phyloP scores from a whole-genome alignment of 805 yeast species.

The Schizosaccharomyces lindneri region DNA sequence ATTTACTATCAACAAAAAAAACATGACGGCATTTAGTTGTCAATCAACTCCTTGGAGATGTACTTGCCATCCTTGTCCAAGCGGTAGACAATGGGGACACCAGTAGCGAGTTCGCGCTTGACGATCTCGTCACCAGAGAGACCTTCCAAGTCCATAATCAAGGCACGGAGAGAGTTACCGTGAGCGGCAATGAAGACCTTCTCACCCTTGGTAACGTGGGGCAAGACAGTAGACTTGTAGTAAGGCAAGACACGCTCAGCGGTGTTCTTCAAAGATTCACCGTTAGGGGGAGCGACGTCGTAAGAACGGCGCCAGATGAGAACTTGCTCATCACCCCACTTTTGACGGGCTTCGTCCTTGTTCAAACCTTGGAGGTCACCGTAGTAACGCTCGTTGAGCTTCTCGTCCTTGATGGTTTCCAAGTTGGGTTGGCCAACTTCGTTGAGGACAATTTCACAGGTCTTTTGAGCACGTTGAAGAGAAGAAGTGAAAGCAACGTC shows the following conservation, averaged over 20 bases:
- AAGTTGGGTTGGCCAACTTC: conserved; percentile 72
- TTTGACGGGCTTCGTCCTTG: conserved; percentile 74
- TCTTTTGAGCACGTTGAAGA: conserved; percentile 84
- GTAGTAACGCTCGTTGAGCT: conserved; percentile 96
- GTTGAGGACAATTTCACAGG: conserved; percentile 83
- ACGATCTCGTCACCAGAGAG: conserved; percentile 84
- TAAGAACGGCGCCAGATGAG: conserved; percentile 92
- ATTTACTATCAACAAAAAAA: too few relatives aligned
- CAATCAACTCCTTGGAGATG: neutral
- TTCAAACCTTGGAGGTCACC: conserved; percentile 98
- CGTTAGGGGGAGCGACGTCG: conserved; percentile 91
- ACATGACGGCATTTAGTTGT: neutral
- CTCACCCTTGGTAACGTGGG: conserved; percentile 63
- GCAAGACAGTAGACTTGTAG: conserved; percentile 83
- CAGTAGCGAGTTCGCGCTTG: conserved; percentile 89
- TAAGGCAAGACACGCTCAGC: conserved; percentile 90
- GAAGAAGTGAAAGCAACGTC: conserved; percentile 77
- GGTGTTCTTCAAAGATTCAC: conserved; percentile 84
- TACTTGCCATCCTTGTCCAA: conserved; percentile 32
- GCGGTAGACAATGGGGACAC: conserved; percentile 93
- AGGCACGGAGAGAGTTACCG: conserved; percentile 93
- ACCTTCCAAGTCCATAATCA: conserved; percentile 84
- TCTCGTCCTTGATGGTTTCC: conserved; percentile 87
- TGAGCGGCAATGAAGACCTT: conserved; percentile 87
- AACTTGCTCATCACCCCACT: conserved; percentile 80